Evolutionary conservation across 345 rosid genomes (phyloP).

Genomic region (Acer negundo): DNA sequence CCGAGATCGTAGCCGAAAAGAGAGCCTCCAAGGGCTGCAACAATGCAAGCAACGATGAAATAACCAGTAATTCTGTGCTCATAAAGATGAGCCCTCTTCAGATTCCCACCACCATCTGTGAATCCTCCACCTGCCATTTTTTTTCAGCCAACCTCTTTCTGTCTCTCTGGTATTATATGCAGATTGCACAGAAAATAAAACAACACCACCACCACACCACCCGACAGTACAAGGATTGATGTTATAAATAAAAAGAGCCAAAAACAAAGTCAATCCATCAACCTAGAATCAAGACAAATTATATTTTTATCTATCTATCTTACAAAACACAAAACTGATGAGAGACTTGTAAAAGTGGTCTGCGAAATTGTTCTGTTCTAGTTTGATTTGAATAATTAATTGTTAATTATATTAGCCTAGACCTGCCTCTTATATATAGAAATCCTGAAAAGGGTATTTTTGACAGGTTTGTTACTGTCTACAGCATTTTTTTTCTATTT

Average conservation of each 20-base stretch:
- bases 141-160: constrained; percentile 7
- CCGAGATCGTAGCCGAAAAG: constrained; percentile 90
- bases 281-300: no score
- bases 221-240: no score
- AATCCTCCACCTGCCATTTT: constrained; percentile 76
- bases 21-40: constrained; percentile 72
- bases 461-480: background rate
- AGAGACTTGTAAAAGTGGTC: background rate
- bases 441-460: background rate
- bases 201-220: no score
- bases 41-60: constrained; percentile 59
- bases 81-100: constrained; percentile 71
- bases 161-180: background rate
- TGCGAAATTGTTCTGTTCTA: no score
- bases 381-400: background rate
- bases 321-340: no score
- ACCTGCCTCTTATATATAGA: background rate
- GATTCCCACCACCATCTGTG: constrained; percentile 31
- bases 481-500: no score
- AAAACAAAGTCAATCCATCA: no score
- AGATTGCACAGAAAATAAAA: no score
- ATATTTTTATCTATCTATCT: no score
- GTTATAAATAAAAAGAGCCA: no score
- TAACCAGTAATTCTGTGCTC: constrained; percentile 62
- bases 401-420: no score